Evolutionary conservation across 345 rosid species (phyloP), one percentile per base, ranked within the genome.

Genomic region (Boechera divaricarpa): DNA sequence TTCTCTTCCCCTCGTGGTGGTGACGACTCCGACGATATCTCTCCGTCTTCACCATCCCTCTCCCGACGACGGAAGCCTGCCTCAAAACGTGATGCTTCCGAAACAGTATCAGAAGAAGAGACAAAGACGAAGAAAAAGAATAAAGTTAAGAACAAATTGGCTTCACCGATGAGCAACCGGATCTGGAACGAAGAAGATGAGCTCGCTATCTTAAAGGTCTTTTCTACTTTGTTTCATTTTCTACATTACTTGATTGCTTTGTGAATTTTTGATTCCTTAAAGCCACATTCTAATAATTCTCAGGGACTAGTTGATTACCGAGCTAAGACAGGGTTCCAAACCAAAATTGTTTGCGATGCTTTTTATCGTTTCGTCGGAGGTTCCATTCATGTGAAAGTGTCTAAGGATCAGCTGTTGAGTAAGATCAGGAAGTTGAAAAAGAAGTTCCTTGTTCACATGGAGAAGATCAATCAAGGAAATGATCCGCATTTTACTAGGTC

Each of bases 141-240:
- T 56, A 73, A 48, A 33, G 39, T 36, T 56, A 65, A 15, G 59
- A 67, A 21, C 53, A 36, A 28, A n/a, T 2, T 24, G 63, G 42
- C 53, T 32, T 75, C 79, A 4, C 45, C 69, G 2, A 21, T 13
- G 47, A 44, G 10, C 3, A 63, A 63, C 16, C 48, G 48, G 71
- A 63, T 62, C 49, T 77, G 76, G 80, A 77, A 18, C 65, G 66
- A 70, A 33, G 76, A 77, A 24, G 76, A 77, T 29, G 80, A 77
- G 36, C 65, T 77, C 42, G 7, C 60, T 47, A 18, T 77, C 66
- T 63, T 77, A 55, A 70, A 63, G 70, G 74, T 75, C 2, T 33
- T 28, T 24, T 11, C 5, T 32, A 6, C 7, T 38, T 26, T 18
- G 10, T 60, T 28, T 58, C 44, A 49, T 36, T n/a, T 36, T 1